Percentiles rank a stretch among this genome's conserved stretches.
Evolutionary conservation across 768 basidiomycete genomes (phyloP).

Genomic region (Macrolepiota albuminosa): DNA sequence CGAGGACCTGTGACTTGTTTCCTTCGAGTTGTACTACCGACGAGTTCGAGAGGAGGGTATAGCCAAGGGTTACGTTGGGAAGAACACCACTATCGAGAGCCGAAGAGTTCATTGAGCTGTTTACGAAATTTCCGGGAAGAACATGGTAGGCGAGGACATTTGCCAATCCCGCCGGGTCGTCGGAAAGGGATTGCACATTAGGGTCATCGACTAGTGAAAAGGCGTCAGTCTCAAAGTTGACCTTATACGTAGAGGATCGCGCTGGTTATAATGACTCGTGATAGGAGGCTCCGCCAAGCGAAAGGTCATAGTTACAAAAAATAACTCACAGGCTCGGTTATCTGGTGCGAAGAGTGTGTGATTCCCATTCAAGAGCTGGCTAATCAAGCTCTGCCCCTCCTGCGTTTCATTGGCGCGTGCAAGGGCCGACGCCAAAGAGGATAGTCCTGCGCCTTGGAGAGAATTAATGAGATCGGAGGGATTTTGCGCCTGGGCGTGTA

Average conservation of each 20-base stretch:
- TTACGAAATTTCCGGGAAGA: slow-evolving; percentile 17
- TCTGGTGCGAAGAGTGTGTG: slow-evolving; percentile 19
- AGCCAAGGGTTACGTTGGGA: slow-evolving; percentile 59
- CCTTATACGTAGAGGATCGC: background rate
- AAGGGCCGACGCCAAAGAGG: slow-evolving; percentile 9
- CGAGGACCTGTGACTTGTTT: slow-evolving; percentile 51
- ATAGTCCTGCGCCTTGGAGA: slow-evolving; percentile 9
- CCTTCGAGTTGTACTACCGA: slow-evolving; percentile 51
- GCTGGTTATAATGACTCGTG: no score
- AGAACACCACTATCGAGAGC: slow-evolving; percentile 33
- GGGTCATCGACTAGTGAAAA: slow-evolving; percentile 12
- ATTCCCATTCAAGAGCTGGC: slow-evolving; percentile 11
- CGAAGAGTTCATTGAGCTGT: slow-evolving; percentile 8
- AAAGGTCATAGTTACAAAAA: background rate
- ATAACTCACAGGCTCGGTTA: slow-evolving; percentile 18
- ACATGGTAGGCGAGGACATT: slow-evolving; percentile 17
- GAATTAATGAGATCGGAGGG: slow-evolving; percentile 8
- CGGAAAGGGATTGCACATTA: background rate
- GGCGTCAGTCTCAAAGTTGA: background rate
- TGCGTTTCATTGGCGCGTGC: slow-evolving; percentile 7
- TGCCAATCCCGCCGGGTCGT: slow-evolving; percentile 7
- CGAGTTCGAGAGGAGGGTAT: slow-evolving; percentile 53
- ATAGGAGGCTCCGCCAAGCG: background rate
- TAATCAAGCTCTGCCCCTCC: slow-evolving; percentile 8
- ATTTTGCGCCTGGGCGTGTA: slow-evolving; percentile 13